phyloP scores from a whole-genome alignment of 2,329 filamentous ascomycete species.

The Sphaceloma murrayae region DNA sequence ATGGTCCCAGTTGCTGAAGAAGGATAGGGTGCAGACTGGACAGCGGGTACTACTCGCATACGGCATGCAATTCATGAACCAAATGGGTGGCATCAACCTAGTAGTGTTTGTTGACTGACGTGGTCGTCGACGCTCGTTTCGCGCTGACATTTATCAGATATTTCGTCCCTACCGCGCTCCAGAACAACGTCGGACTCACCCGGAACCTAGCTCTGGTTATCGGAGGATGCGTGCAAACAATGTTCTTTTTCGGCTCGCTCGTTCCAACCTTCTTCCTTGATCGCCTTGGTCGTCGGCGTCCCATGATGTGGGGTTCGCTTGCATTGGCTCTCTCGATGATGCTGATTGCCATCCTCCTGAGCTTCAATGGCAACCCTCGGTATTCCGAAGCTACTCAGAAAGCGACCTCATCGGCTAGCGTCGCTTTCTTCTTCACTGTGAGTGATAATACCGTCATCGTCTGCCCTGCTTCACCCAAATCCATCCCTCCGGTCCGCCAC shows the following conservation, averaged over 20 bases:
- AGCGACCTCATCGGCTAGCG: slow-evolving; percentile 37
- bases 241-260: slow-evolving; percentile 36
- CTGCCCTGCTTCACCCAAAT: no score
- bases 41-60: slow-evolving; percentile 33
- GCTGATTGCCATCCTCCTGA: slow-evolving; percentile 33
- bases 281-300: slow-evolving; percentile 29
- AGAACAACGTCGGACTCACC: slow-evolving; percentile 38
- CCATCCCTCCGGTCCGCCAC: no score
- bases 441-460: no score
- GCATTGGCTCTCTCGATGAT: slow-evolving; percentile 34
- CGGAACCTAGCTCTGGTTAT: slow-evolving; percentile 39
- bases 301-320: slow-evolving; percentile 30
- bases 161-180: slow-evolving; percentile 37
- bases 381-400: slow-evolving; percentile 29
- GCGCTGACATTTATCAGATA: slow-evolving; percentile 23
- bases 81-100: slow-evolving; percentile 33
- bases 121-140: no score
- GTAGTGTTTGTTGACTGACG: slow-evolving; percentile 26
- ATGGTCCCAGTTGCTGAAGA: slow-evolving; percentile 33
- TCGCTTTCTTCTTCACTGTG: slow-evolving; percentile 42
- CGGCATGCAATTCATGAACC: slow-evolving; percentile 34
- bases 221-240: slow-evolving; percentile 36
- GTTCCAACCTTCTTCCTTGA: slow-evolving; percentile 40
- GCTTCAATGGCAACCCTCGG: slow-evolving; percentile 30
- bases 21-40: slow-evolving; percentile 34